Evolutionary conservation across 768 basidiomycete genomes (phyloP), one percentile per base, ranked within the genome.

Genomic region (Lyophyllum atratum): DNA sequence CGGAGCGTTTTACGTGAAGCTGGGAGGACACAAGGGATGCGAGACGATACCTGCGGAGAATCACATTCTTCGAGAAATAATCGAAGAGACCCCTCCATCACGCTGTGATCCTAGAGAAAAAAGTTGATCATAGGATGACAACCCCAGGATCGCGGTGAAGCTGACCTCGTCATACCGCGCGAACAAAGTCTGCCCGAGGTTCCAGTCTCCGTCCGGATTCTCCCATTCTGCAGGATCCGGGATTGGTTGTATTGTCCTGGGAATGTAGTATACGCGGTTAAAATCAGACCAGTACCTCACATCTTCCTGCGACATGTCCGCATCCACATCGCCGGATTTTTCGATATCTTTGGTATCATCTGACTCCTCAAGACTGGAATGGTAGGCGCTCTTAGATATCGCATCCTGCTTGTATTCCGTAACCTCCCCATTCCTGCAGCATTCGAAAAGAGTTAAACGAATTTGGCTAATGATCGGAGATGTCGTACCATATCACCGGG

Each of bases 41-140:
- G 14, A 12, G 4, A n/a, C n/a, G 11, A 52, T 60, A 89, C 90
- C 82, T 92, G 91, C 14, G 87, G 76, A 50, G 81, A 80, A 66
- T 92, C 81, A 64, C 89, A 90, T 61, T 91, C 90, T 66, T 93
- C 91, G 4, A 89, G 77, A 53, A 89, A 81, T 15, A 79, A 72
- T 17, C 91, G 80, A 50, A 92, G 74, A 12, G 84, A 76, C 4
- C 81, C 84, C 42, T 92, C 90, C 82, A 90, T 85, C 47, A 92
- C 64, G 49, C 80, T 80, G n/a, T 71, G 72, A 43, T 84, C 80
- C 90, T 92, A 55, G 7, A 21, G 31, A 31, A 19, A 21, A 22
- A 52, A 8, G 26, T 42, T 51, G 29, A 45, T 52, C 15, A 52
- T 22, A 37, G 31, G 25, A 53, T 28, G 25, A 29, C 19, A 49